A percentile compares a stretch with the other conserved stretches of the same genome.
Evolutionary conservation across 768 basidiomycete genomes (phyloP).

Genomic region (Phlebiopsis gigantea): DNA sequence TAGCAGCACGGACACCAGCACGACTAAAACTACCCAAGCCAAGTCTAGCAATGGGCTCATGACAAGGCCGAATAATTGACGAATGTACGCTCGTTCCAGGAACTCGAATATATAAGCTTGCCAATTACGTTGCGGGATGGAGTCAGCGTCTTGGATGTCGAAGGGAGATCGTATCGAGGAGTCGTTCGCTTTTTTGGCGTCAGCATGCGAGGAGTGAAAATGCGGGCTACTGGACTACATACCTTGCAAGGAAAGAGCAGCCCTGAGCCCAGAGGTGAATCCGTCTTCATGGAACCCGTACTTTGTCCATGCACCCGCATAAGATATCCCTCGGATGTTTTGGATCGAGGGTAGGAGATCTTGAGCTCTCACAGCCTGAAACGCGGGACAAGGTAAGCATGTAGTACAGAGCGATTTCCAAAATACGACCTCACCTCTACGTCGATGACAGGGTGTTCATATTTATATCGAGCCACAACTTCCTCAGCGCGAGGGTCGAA

Average conservation of each 20-base stretch:
- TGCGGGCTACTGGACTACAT: too few relatives aligned
- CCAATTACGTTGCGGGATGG: not conserved
- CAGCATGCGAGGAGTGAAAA: too few relatives aligned
- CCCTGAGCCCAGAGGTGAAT: slow-evolving; percentile 44
- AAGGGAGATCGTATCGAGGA: not conserved
- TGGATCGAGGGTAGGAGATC: slow-evolving; percentile 51
- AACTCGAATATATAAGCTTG: not conserved
- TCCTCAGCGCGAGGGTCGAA: slow-evolving; percentile 42
- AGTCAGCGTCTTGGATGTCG: not conserved
- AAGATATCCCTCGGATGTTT: slow-evolving; percentile 52
- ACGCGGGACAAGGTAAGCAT: not conserved
- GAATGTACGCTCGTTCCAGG: not conserved
- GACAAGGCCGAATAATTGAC: not conserved
- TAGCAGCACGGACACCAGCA: not conserved
- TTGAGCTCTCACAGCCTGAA: slow-evolving; percentile 54
- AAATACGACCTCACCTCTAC: slow-evolving; percentile 30
- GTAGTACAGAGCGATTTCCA: not conserved
- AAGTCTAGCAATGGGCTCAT: not conserved
- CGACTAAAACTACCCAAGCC: not conserved
- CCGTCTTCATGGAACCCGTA: slow-evolving; percentile 86
- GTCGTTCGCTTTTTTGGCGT: not conserved
- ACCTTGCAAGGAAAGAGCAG: slow-evolving; percentile 23
- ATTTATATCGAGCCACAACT: slow-evolving; percentile 43
- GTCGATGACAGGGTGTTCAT: slow-evolving; percentile 68
- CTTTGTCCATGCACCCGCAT: slow-evolving; percentile 64